Evolutionary conservation across 116 monocot genomes (phyloP).

Genomic region (Trichopus zeylanicus): DNA sequence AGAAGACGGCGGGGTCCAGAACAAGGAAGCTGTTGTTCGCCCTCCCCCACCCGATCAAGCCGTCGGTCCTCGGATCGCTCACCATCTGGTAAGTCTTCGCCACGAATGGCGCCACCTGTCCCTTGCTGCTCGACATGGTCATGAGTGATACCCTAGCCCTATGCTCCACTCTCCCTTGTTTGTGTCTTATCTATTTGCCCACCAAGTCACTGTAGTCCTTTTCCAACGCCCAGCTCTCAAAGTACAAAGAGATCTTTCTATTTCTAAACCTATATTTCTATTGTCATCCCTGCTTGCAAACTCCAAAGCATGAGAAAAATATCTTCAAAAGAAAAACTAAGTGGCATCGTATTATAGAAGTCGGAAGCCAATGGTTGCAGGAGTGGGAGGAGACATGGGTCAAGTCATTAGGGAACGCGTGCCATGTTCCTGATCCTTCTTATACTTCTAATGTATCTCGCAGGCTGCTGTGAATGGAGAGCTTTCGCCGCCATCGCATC

Average conservation of each 20-base stretch:
- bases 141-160: not conserved
- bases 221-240: no score
- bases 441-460: not conserved
- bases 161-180: not conserved
- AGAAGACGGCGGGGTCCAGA: conserved; percentile 33
- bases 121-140: no score
- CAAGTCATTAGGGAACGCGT: not conserved
- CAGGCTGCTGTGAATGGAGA: no score
- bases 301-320: not conserved
- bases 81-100: no score
- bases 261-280: not conserved
- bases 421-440: conserved; percentile 1
- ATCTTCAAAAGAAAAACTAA: no score
- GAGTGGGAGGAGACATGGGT: not conserved
- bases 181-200: no score
- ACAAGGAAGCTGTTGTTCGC: conserved; percentile 48
- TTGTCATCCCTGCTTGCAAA: not conserved
- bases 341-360: not conserved
- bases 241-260: no score
- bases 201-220: no score
- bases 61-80: conserved; percentile 32
- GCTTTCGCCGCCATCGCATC: not conserved
- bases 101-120: no score
- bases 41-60: conserved; percentile 36
- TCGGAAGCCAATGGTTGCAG: no score